phyloP scores from a whole-genome alignment of 768 basidiomycete species.

The Clitopilus hobsonii region DNA sequence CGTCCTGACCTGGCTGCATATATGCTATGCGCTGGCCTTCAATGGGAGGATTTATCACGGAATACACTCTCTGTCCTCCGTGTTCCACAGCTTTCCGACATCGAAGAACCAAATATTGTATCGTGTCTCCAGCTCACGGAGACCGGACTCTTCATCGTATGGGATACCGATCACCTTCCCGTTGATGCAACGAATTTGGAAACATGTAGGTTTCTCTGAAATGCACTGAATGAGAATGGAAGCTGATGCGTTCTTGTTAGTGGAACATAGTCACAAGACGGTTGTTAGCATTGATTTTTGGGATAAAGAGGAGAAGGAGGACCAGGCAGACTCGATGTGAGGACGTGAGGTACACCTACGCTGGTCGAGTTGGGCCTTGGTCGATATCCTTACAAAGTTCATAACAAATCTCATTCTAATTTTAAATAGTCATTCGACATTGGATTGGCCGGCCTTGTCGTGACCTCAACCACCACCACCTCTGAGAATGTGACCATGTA shows the following conservation, averaged over 20 bases:
- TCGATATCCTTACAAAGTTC: too few species aligned
- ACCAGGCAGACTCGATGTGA: too few species aligned
- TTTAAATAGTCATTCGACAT: too few species aligned
- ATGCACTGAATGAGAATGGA: too few species aligned
- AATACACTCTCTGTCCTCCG: slow-evolving; percentile 17
- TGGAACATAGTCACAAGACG: neutral
- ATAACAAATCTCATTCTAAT: too few species aligned
- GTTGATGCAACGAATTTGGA: too few species aligned
- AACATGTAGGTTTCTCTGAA: neutral
- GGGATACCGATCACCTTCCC: slow-evolving; percentile 18
- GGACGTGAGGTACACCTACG: too few species aligned
- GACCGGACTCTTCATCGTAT: slow-evolving; percentile 47
- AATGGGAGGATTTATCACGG: slow-evolving; percentile 7
- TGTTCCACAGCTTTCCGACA: slow-evolving; percentile 25
- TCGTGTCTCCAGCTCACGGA: slow-evolving; percentile 54
- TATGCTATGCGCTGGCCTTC: neutral
- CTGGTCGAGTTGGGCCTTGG: too few species aligned
- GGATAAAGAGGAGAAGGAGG: neutral
- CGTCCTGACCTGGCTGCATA: neutral
- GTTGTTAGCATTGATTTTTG: neutral
- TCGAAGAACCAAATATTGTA: slow-evolving; percentile 23
- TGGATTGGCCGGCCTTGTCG: too few species aligned
- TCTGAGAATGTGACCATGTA: too few species aligned
- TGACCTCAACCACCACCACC: too few species aligned
- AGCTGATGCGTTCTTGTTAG: too few species aligned